Base-by-base conservation (phyloP, 345 rosid genomes). In the Psidium friedrichsthalianum region DNA sequence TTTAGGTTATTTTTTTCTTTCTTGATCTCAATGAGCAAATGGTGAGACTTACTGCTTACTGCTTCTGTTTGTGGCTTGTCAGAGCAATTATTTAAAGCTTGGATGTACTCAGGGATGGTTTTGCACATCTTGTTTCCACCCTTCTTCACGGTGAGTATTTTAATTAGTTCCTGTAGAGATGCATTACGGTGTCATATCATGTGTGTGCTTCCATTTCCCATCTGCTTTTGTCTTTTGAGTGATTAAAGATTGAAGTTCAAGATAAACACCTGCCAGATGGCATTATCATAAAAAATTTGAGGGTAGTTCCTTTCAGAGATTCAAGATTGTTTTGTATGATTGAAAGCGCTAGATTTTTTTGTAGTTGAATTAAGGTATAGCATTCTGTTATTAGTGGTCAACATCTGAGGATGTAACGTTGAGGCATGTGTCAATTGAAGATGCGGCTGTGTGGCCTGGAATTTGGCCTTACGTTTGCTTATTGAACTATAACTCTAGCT, bases 51-150 rank as follows among this genome's bases (percentile, higher is more conserved):
- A 69, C 78, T 69, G 78, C 24, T 25, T 36, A 69, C 47, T 36
- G 47, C 25, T 36, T 16, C 47, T 69, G 78, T 36, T 69, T 69
- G 20, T 69, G 78, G 78, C 80, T 69, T 69, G 80, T 86, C 90
- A 94, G 97, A 88, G 94, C 85, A 91, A 92, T 55, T 94, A 94
- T 74, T 51, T 92, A 59, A 94, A 94, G 91, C 97, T 94, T 87
- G 94, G 92, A 83, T 92, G 94, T 61, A 94, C 94, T 85, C 93
- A 92, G 85, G 95, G 95, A 84, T 92, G 95, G 95, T 91, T 91
- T 86, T 87, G 64, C 25, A 87, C 94, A 84, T 90, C 94, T 88
- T 90, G 91, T 69, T 82, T 84, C 86, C 95, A 93, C 84, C 92
- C 92, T 87, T 89, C 94, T 88, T 90, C 95, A 69, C 83, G 84